A percentile compares a stretch with the other conserved stretches of the same genome.
These are phyloP conservation scores for Coffea canephora DNA, from an alignment of 257 asterid genomes.

Conservation along the genomic window DNA sequence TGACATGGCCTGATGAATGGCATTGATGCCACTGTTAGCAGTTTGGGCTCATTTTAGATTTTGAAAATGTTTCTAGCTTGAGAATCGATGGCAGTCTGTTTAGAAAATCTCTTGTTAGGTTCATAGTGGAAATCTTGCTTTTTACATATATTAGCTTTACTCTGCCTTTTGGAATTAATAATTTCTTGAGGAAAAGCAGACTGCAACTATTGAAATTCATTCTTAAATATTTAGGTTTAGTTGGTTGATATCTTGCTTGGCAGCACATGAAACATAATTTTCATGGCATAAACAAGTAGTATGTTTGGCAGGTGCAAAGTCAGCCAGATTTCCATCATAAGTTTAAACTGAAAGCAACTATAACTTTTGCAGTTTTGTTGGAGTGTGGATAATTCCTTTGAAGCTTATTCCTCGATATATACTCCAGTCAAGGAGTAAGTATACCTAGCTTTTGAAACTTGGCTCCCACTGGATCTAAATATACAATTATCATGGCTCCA, in stretches of 20 bases:
- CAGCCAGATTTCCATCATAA: background rate
- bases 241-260: background rate
- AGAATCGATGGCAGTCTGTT: background rate
- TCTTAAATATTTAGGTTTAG: background rate
- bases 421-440: conserved; percentile 83
- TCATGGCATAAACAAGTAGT: conserved; percentile 3
- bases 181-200: background rate
- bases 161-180: background rate
- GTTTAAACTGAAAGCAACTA: background rate
- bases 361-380: conserved; percentile 25
- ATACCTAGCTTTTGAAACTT: background rate
- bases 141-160: background rate
- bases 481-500: background rate
- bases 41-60: background rate
- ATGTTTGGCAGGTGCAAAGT: background rate
- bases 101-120: background rate
- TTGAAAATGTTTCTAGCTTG: background rate
- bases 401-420: conserved; percentile 28
- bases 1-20: background rate
- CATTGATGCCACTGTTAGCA: background rate
- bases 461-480: background rate
- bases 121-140: background rate
- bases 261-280: background rate
- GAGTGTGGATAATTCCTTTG: conserved; percentile 37
- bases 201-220: background rate